These are phyloP conservation scores for Termitomyces sp. DNA, from an alignment of 768 basidiomycete species.

Conservation along the genomic window DNA sequence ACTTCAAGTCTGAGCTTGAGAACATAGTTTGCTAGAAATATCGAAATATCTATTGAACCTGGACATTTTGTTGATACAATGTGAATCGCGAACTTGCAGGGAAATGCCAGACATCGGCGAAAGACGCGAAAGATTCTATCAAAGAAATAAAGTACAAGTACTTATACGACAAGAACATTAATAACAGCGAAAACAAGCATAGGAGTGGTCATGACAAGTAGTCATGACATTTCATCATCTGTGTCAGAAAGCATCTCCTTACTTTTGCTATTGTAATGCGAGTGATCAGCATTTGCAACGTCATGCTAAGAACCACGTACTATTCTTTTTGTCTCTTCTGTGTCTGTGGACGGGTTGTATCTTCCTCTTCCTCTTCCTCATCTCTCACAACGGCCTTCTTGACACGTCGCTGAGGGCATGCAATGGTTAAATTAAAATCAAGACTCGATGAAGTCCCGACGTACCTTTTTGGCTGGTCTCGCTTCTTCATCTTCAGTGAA, in stretches of 20 bases:
- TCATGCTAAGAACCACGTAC: conserved; percentile 35
- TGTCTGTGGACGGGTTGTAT: conserved; percentile 26
- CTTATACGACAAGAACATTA: not conserved
- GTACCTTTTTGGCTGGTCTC: conserved; percentile 67
- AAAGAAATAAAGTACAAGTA: conserved; percentile 4
- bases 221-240: conserved; percentile 76
- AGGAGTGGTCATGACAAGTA: conserved; percentile 41
- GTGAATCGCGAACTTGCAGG: not conserved
- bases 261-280: conserved; percentile 59
- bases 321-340: conserved; percentile 80
- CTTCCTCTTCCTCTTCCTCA: conserved; percentile 66
- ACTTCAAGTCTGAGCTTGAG: not conserved
- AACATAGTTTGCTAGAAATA: not conserved
- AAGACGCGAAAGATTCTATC: no score
- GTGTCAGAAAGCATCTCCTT: conserved; percentile 85
- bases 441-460: not conserved
- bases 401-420: conserved; percentile 31
- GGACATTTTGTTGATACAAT: not conserved
- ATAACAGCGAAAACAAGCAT: not conserved
- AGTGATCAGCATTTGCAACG: conserved; percentile 6
- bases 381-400: conserved; percentile 79
- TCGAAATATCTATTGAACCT: not conserved
- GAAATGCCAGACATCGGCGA: not conserved
- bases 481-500: conserved; percentile 70
- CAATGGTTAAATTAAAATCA: conserved; percentile 13